Evolutionary conservation across 2,329 filamentous ascomycete genomes (phyloP).

Genomic region (Diplodia scrobiculata): DNA sequence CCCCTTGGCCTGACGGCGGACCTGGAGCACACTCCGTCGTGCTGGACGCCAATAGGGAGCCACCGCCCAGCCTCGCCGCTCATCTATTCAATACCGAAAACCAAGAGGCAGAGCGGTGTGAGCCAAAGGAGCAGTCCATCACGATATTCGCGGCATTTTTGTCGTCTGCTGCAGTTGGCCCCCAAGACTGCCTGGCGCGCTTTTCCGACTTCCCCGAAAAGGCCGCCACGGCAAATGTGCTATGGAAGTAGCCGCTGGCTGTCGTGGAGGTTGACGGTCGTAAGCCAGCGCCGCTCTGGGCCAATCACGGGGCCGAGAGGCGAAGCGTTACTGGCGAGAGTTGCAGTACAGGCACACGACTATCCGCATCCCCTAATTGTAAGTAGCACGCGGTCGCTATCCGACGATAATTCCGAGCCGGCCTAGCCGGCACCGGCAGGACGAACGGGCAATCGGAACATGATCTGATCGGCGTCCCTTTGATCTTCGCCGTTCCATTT

Average conservation of each 20-base stretch:
- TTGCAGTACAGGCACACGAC: neutral
- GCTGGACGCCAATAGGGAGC: constrained; percentile 10
- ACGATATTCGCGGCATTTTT: constrained; percentile 27
- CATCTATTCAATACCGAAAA: constrained; percentile 22
- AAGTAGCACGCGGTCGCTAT: neutral
- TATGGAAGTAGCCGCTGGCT: constrained; percentile 19
- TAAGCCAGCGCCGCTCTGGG: neutral
- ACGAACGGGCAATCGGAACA: constrained; percentile 25
- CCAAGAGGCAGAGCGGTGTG: constrained; percentile 20
- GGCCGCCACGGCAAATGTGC: constrained; percentile 14
- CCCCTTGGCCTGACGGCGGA: constrained; percentile 22
- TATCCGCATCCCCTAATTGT: neutral
- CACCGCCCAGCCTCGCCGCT: constrained; percentile 4
- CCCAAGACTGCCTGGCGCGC: constrained; percentile 1
- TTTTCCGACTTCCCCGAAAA: constrained; percentile 22
- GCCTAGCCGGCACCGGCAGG: constrained; percentile 14
- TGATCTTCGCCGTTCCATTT: constrained; percentile 22
- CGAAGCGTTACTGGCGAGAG: neutral
- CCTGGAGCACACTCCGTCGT: constrained; percentile 18
- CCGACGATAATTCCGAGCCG: constrained; percentile 26
- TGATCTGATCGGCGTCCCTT: constrained; percentile 26
- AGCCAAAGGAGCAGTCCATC: constrained; percentile 11
- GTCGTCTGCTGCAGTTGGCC: constrained; percentile 10
- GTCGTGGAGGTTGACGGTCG: neutral
- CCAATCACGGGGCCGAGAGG: neutral